Conservation (phyloP, 2,329 filamentous ascomycete genomes). For the Penicillium sumatraense region DNA sequence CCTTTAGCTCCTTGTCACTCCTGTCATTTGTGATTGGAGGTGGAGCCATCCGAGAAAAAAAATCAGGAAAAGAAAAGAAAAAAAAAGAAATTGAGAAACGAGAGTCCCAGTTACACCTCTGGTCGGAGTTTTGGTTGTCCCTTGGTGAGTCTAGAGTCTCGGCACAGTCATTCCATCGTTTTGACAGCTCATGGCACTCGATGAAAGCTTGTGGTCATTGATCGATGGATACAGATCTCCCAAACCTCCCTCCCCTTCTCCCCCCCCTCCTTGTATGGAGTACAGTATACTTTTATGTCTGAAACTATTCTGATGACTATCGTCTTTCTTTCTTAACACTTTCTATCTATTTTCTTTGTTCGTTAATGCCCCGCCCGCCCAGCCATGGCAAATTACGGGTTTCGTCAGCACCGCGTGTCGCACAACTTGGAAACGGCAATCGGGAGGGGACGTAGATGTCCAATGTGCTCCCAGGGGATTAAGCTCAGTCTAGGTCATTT, state of each 20-base stretch:
- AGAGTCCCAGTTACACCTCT: neutral
- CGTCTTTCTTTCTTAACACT: neutral
- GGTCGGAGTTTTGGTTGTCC: neutral
- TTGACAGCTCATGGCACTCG: neutral
- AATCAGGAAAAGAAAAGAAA: neutral
- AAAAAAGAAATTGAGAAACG: neutral
- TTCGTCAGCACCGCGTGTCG: constrained; percentile 22
- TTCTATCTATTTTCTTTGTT: neutral
- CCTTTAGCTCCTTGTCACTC: neutral
- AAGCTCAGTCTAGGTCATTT: constrained; percentile 19
- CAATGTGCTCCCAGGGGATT: neutral
- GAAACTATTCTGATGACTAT: neutral
- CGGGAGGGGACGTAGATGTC: neutral
- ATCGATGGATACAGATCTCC: no score
- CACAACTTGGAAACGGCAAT: constrained; percentile 7
- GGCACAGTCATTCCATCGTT: neutral
- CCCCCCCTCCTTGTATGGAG: neutral
- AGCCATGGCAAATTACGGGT: constrained; percentile 15
- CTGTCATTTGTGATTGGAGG: neutral
- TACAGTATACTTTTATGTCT: neutral
- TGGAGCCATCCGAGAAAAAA: neutral
- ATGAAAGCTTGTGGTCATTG: neutral
- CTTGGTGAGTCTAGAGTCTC: neutral
- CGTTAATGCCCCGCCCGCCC: neutral
- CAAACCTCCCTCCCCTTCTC: no score